Evolutionary conservation across 495 filamentous ascomycete species (phyloP).

Genomic region (Penicillium psychrofluorescens): DNA sequence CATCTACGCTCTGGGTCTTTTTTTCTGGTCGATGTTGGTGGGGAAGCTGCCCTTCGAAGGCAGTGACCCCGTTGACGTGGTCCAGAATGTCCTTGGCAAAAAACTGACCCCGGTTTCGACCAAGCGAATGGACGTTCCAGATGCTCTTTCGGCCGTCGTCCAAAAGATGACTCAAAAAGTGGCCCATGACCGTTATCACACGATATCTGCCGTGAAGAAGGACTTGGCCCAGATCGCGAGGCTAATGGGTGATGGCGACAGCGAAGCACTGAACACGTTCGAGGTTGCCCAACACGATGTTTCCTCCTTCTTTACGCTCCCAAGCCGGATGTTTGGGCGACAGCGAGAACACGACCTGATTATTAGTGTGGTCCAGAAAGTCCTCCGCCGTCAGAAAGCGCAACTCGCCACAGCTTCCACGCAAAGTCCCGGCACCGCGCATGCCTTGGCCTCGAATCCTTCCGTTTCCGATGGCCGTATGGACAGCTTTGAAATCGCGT

Average conservation of each 20-base stretch:
- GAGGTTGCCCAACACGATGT: conserved; percentile 68
- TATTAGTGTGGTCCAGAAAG: conserved; percentile 63
- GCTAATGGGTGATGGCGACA: conserved; percentile 69
- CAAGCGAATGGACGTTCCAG: conserved; percentile 71
- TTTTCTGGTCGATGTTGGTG: conserved; percentile 81
- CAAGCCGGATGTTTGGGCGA: conserved; percentile 71
- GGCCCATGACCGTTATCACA: conserved; percentile 77
- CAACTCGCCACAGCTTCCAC: conserved; percentile 35
- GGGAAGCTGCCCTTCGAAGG: conserved; percentile 73
- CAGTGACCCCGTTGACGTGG: conserved; percentile 71
- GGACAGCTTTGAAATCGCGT: conserved; percentile 44
- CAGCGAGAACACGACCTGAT: conserved; percentile 62
- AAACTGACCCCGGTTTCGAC: conserved; percentile 67
- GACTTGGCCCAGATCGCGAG: conserved; percentile 64
- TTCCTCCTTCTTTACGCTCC: conserved; percentile 80
- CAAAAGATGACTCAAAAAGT: conserved; percentile 86
- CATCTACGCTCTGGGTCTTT: conserved; percentile 78
- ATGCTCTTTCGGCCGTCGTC: conserved; percentile 70
- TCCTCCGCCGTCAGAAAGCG: conserved; percentile 53
- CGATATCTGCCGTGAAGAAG: conserved; percentile 69
- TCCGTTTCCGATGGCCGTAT: conserved; percentile 48
- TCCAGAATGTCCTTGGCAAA: conserved; percentile 74
- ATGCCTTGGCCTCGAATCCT: conserved; percentile 48
- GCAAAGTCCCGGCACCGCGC: conserved; percentile 30
- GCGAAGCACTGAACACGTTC: conserved; percentile 58